These are phyloP conservation scores for Trametes cinnabarina DNA, from an alignment of 768 basidiomycete genomes.

Conservation along the genomic window DNA sequence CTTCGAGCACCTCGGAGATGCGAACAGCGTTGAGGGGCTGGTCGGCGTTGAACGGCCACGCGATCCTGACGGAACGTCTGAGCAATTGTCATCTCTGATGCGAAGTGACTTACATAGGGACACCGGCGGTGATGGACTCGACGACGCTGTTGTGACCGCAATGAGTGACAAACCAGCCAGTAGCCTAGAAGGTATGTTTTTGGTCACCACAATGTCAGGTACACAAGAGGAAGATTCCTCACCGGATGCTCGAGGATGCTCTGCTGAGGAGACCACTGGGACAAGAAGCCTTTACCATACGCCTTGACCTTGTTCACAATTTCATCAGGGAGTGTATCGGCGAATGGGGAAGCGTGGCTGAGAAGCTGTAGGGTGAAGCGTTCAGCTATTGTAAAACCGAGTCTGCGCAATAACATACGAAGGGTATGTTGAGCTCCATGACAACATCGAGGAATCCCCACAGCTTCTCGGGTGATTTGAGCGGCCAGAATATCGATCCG, in stretches of 20 bases:
- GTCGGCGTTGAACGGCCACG: slow-evolving; percentile 27
- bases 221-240: too few relatives aligned
- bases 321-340: slow-evolving; percentile 3
- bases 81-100: not conserved
- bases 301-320: slow-evolving; percentile 10
- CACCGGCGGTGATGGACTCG: slow-evolving; percentile 24
- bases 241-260: slow-evolving; percentile 15
- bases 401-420: slow-evolving; percentile 21
- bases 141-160: slow-evolving; percentile 27
- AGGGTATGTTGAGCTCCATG: slow-evolving; percentile 20
- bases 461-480: slow-evolving; percentile 13
- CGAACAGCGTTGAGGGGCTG: slow-evolving; percentile 25
- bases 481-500: slow-evolving; percentile 22
- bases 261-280: slow-evolving; percentile 18
- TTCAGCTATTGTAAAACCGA: too few relatives aligned
- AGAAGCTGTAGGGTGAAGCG: slow-evolving; percentile 14
- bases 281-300: slow-evolving; percentile 9
- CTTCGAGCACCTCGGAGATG: slow-evolving; percentile 20
- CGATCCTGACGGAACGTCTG: slow-evolving; percentile 17
- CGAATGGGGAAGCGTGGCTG: slow-evolving; percentile 14
- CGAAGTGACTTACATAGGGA: slow-evolving; percentile 14
- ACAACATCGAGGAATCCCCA: slow-evolving; percentile 22
- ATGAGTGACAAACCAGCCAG: slow-evolving; percentile 25
- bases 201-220: too few relatives aligned
- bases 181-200: slow-evolving; percentile 10